A percentile compares a stretch with the other conserved stretches of the same genome.
Evolutionary conservation across 140 eudicot species (phyloP).

Genomic region (Oenanthe javanica): DNA sequence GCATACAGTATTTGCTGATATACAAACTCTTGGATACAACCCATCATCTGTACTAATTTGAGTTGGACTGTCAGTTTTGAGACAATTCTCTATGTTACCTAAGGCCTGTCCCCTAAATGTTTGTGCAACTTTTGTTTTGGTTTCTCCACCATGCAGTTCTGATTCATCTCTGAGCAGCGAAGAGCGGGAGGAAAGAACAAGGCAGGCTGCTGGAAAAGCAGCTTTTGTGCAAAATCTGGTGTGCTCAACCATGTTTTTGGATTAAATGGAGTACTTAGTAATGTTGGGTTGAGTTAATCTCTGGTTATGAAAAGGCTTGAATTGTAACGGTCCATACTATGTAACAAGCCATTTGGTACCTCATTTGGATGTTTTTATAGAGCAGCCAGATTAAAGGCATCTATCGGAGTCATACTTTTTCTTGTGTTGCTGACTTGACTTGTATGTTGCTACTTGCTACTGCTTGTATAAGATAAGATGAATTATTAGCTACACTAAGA

Average conservation of each 20-base stretch:
- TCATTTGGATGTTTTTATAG: not conserved
- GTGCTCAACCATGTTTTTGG: slow-evolving; percentile 49
- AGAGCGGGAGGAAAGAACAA: slow-evolving; percentile 60
- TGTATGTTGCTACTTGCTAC: not conserved
- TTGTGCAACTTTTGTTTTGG: not conserved
- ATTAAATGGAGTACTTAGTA: slow-evolving; percentile 19
- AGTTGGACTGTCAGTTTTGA: not conserved
- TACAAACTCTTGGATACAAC: not conserved
- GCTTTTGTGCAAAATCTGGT: slow-evolving; percentile 77
- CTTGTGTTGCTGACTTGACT: not conserved
- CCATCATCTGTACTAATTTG: not conserved
- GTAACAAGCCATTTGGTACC: slow-evolving; percentile 5
- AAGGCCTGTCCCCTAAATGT: not conserved
- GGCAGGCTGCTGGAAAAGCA: slow-evolving; percentile 62
- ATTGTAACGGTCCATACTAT: not conserved
- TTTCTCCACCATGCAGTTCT: slow-evolving; percentile 37
- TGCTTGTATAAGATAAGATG: not conserved
- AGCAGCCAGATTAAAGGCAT: slow-evolving; percentile 1
- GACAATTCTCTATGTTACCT: not conserved
- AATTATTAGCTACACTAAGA: not conserved
- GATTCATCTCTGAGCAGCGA: slow-evolving; percentile 67
- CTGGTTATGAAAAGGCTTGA: not conserved
- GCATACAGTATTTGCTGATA: not conserved
- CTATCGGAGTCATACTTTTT: not conserved
- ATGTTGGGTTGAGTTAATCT: slow-evolving; percentile 12